These are phyloP conservation scores for Ramicandelaber brevisporus DNA, from an alignment of 192 early-diverging fungal species.

Conservation along the genomic window DNA sequence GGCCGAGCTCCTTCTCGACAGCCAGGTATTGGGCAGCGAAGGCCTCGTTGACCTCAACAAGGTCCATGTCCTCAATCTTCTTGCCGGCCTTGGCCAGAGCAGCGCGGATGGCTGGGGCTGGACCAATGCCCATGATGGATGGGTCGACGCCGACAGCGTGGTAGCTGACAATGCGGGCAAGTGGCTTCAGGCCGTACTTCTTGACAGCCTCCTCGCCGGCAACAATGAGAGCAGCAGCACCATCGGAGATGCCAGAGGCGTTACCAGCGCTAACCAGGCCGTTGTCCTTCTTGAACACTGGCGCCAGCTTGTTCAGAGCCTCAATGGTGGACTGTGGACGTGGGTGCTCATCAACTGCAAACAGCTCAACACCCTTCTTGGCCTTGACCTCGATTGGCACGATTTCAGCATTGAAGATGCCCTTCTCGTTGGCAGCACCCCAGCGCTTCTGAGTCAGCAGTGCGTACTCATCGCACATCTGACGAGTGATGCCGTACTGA, in stretches of 20 bases:
- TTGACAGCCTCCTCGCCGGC: constrained; percentile 69
- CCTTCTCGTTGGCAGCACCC: constrained; percentile 49
- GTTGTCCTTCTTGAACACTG: constrained; percentile 70
- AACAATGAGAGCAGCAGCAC: constrained; percentile 66
- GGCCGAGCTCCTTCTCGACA: constrained; percentile 65
- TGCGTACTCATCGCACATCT: constrained; percentile 68
- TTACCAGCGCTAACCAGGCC: constrained; percentile 85
- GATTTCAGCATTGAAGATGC: constrained; percentile 61
- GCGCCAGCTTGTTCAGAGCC: constrained; percentile 40
- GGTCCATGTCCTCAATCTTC: constrained; percentile 55
- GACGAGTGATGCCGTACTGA: constrained; percentile 55
- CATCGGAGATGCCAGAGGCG: constrained; percentile 86
- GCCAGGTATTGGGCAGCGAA: constrained; percentile 83
- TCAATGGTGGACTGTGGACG: constrained; percentile 68
- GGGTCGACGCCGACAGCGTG: constrained; percentile 72
- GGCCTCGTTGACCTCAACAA: constrained; percentile 97
- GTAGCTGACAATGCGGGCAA: constrained; percentile 71
- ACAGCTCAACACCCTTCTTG: constrained; percentile 36
- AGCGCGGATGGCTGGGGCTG: constrained; percentile 67
- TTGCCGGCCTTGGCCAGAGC: constrained; percentile 62
- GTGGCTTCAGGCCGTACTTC: constrained; percentile 46
- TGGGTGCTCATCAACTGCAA: constrained; percentile 68
- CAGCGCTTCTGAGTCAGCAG: constrained; percentile 65
- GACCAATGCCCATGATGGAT: constrained; percentile 89
- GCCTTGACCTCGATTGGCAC: constrained; percentile 57